Evolutionary conservation across 768 basidiomycete genomes (phyloP).

Genomic region (Mycena floridula): DNA sequence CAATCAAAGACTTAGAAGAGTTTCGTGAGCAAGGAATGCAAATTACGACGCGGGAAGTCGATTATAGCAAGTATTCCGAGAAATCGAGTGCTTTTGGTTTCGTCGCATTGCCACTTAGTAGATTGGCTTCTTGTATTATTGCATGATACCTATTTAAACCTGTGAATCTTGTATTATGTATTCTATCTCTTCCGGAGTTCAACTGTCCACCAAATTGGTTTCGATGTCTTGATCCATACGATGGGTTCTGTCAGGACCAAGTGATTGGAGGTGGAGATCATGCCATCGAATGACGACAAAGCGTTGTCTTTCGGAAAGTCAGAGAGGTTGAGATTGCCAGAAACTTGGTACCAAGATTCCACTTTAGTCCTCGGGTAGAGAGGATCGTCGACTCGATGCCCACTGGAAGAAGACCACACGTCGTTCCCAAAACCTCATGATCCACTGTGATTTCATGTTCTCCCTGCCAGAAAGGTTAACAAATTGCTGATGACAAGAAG

Average conservation of each 20-base stretch:
- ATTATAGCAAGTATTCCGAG: too few relatives aligned
- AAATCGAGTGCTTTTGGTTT: too few relatives aligned
- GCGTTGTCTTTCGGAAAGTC: slow-evolving; percentile 36
- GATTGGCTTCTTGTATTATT: too few relatives aligned
- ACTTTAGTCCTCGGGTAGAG: slow-evolving; percentile 79
- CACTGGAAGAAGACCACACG: slow-evolving; percentile 93
- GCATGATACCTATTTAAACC: too few relatives aligned
- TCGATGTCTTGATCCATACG: slow-evolving; percentile 72
- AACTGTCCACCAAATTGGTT: slow-evolving; percentile 87
- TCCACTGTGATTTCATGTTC: slow-evolving; percentile 76
- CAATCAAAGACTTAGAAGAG: too few relatives aligned
- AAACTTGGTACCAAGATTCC: slow-evolving; percentile 72
- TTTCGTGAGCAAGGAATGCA: too few relatives aligned
- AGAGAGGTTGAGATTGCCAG: background rate
- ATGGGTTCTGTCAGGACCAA: slow-evolving; percentile 57
- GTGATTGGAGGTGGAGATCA: slow-evolving; percentile 93
- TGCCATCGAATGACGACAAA: slow-evolving; percentile 74
- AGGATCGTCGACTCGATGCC: slow-evolving; percentile 73
- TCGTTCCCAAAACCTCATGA: slow-evolving; percentile 68
- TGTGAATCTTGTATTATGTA: too few relatives aligned
- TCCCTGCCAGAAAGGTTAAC: slow-evolving; percentile 48
- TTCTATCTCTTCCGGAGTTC: too few relatives aligned
- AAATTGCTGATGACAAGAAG: background rate
- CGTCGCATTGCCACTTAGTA: too few relatives aligned
- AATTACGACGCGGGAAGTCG: too few relatives aligned